phyloP scores from a whole-genome alignment of 331 rosid species.

The Cucumis variabilis region DNA sequence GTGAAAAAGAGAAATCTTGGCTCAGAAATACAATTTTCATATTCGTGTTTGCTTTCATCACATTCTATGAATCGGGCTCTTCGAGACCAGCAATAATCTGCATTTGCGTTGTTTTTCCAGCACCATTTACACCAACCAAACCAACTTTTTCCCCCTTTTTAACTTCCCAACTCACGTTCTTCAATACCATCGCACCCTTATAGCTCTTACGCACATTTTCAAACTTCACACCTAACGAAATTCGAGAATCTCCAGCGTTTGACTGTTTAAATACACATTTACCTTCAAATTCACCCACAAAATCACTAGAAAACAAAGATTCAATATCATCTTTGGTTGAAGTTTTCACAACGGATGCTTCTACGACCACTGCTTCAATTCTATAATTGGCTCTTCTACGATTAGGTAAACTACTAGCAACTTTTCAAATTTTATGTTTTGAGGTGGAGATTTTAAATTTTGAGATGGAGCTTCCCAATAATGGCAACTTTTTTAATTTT shows the following conservation, averaged over 20 bases:
- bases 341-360: conserved; percentile 48
- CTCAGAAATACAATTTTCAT: conserved; percentile 89
- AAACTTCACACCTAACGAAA: conserved; percentile 83
- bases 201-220: conserved; percentile 75
- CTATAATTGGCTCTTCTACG: conserved; percentile 37
- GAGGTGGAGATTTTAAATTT: no score
- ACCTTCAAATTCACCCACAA: conserved; percentile 42
- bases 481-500: no score
- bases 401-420: conserved; percentile 32
- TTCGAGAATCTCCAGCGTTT: conserved; percentile 65
- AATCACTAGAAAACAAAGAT: conserved; percentile 64
- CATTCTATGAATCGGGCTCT: conserved; percentile 87
- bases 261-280: conserved; percentile 53
- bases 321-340: conserved; percentile 64
- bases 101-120: conserved; percentile 97
- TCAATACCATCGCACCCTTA: conserved; percentile 84
- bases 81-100: conserved; percentile 86
- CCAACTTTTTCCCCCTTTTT: conserved; percentile 94
- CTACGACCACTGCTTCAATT: conserved; percentile 54
- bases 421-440: no score
- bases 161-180: conserved; percentile 87
- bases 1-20: no score
- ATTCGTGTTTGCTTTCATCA: conserved; percentile 69
- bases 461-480: no score
- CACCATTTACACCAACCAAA: conserved; percentile 92